phyloP scores from a whole-genome alignment of 2,329 filamentous ascomycete genomes.

The Botrytis porri region DNA sequence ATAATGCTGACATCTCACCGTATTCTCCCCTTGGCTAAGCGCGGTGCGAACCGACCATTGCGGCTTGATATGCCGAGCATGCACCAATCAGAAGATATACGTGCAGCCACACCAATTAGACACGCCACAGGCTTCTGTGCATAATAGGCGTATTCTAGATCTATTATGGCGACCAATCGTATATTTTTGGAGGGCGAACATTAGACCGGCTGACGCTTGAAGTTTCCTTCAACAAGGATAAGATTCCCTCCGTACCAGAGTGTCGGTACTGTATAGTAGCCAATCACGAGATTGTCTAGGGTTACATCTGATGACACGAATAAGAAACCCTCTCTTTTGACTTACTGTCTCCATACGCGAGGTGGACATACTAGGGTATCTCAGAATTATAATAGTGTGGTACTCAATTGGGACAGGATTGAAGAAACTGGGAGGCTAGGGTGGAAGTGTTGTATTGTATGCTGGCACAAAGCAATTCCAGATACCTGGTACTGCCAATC shows the following conservation, averaged over 20 bases:
- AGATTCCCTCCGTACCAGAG: neutral
- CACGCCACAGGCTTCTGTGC: neutral
- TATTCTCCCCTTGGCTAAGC: neutral
- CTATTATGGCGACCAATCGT: neutral
- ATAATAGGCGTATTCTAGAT: neutral
- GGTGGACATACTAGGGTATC: neutral
- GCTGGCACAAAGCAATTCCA: neutral
- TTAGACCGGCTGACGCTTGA: conserved; percentile 2
- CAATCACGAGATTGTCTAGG: neutral
- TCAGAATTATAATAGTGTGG: neutral
- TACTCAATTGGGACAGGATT: neutral
- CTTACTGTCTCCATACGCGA: neutral
- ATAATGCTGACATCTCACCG: neutral
- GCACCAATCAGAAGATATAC: neutral
- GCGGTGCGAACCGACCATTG: conserved; percentile 7
- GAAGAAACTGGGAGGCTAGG: neutral
- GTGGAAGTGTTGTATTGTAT: neutral
- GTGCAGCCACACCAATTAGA: neutral
- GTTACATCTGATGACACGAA: neutral
- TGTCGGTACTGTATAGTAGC: neutral
- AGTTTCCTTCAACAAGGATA: neutral
- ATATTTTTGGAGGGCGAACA: neutral
- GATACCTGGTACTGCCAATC: conserved; percentile 10
- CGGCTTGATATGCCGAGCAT: neutral
- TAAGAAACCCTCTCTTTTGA: neutral